phyloP scores from a whole-genome alignment of 768 basidiomycete genomes.

The Gyrodon lividus region DNA sequence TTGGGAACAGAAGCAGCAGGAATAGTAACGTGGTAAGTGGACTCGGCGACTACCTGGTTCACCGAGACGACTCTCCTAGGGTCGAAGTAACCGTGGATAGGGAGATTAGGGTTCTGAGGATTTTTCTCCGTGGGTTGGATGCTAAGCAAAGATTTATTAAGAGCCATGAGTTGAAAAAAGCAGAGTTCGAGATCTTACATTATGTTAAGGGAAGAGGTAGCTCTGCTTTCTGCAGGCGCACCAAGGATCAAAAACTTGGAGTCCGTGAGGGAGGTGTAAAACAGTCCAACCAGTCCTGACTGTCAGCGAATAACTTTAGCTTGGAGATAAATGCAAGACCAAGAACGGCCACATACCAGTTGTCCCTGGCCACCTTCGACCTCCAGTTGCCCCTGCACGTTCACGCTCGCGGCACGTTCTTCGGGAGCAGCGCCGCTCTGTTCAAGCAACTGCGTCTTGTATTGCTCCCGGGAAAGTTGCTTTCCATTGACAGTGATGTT shows the following conservation, averaged over 20 bases:
- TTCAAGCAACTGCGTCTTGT: constrained; percentile 36
- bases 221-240: constrained; percentile 30
- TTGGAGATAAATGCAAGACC: background rate
- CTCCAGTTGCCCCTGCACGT: constrained; percentile 26
- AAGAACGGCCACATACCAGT: constrained; percentile 17
- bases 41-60: constrained; percentile 35
- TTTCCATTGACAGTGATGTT: constrained; percentile 43
- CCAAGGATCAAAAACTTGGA: constrained; percentile 34
- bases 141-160: constrained; percentile 9
- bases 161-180: background rate
- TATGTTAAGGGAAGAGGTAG: constrained; percentile 39
- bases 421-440: constrained; percentile 23
- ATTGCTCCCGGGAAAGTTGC: constrained; percentile 37
- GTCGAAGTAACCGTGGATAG: constrained; percentile 32
- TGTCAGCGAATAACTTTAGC: background rate
- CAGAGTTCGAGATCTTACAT: constrained; percentile 27
- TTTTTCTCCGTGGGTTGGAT: constrained; percentile 31
- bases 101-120: constrained; percentile 16
- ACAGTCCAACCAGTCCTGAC: constrained; percentile 35
- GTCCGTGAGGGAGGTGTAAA: constrained; percentile 37
- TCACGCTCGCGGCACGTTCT: constrained; percentile 19
- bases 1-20: constrained; percentile 21
- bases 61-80: constrained; percentile 31
- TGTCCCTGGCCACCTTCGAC: constrained; percentile 27
- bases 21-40: constrained; percentile 22